A percentile compares a stretch with the other conserved stretches of the same genome.
These are phyloP conservation scores for Apiotrichum porosum DNA, from an alignment of 1,284 basidiomycete genomes.

Conservation along the genomic window DNA sequence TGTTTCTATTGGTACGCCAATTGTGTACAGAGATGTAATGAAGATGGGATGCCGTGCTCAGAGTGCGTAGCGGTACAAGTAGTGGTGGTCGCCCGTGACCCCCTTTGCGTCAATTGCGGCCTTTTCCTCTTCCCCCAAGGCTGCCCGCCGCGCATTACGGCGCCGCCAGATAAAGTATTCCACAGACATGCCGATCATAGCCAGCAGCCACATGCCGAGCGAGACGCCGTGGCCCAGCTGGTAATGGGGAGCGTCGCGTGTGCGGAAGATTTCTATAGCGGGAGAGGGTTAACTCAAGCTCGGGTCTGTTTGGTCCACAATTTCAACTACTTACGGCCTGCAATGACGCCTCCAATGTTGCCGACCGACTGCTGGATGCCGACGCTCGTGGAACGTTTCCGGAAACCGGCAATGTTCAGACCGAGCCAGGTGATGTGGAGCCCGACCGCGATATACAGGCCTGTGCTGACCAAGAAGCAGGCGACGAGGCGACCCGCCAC, in stretches of 20 bases:
- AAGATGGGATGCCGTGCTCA: no score
- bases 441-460: constrained; percentile 28
- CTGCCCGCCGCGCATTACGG: constrained; percentile 6
- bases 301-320: no score
- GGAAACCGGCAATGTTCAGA: constrained; percentile 25
- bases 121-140: constrained; percentile 10
- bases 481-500: constrained; percentile 19
- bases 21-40: no score
- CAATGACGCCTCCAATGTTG: constrained; percentile 21
- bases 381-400: constrained; percentile 23
- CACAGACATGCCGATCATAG: constrained; percentile 3
- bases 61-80: constrained; percentile 9
- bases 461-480: constrained; percentile 25
- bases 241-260: constrained; percentile 8
- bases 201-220: constrained; percentile 7
- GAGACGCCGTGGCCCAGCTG: constrained; percentile 5
- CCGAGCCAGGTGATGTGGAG: constrained; percentile 28
- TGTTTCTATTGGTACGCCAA: no score
- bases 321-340: no score
- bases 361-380: constrained; percentile 35
- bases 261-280: constrained; percentile 15
- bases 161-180: constrained; percentile 11
- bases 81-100: constrained; percentile 14
- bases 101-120: constrained; percentile 7
- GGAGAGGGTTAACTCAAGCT: no score